phyloP scores from a whole-genome alignment of 108 stramenopile species.

The Nannochloropsis salina region DNA sequence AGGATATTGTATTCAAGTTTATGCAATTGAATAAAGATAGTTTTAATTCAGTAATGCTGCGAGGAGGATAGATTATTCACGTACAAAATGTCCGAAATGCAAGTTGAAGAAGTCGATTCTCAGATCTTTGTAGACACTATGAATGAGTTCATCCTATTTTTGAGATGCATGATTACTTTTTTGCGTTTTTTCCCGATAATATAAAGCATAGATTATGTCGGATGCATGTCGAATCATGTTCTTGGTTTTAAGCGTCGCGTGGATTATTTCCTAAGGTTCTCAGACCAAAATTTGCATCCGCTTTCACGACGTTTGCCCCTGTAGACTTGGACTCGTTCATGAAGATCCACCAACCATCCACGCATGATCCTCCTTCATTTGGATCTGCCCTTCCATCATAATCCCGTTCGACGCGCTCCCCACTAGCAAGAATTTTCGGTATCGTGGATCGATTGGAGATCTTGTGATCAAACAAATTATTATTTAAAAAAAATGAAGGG shows the following conservation, averaged over 20 bases:
- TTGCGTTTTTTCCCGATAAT: too few relatives aligned
- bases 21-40: too few relatives aligned
- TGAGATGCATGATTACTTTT: too few relatives aligned
- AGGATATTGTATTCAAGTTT: too few relatives aligned
- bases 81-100: too few relatives aligned
- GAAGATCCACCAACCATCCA: neutral
- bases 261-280: neutral
- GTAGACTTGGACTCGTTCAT: neutral
- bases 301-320: neutral
- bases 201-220: too few relatives aligned
- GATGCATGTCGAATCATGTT: too few relatives aligned
- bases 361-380: neutral
- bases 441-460: neutral
- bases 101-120: too few relatives aligned
- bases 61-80: too few relatives aligned
- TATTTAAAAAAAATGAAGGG: neutral
- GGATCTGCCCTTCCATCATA: neutral
- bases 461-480: neutral
- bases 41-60: too few relatives aligned
- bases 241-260: neutral
- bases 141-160: too few relatives aligned
- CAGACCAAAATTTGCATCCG: constrained; percentile 2
- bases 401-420: neutral
- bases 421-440: neutral
- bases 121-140: too few relatives aligned